phyloP scores from a whole-genome alignment of 345 rosid genomes.

The Salix dunnii region DNA sequence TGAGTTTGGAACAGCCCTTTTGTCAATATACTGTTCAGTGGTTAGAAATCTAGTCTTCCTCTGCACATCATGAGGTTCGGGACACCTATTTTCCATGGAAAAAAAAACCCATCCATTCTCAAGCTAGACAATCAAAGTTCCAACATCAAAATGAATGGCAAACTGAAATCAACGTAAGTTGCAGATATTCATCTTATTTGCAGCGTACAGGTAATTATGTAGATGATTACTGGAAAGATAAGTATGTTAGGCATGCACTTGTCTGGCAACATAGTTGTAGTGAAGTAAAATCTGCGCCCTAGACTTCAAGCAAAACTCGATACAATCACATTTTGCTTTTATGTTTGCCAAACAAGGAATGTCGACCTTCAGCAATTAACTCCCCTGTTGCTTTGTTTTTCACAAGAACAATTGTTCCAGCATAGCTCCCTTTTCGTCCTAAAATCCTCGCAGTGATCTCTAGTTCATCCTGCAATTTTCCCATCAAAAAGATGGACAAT shows the following conservation, averaged over 20 bases:
- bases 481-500: background rate
- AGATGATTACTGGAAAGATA: no score
- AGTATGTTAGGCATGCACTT: no score
- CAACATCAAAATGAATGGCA: background rate
- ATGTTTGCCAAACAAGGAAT: slow-evolving; percentile 66
- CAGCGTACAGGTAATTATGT: background rate
- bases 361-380: slow-evolving; percentile 88
- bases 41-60: no score
- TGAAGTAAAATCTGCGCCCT: background rate
- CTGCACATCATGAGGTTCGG: no score
- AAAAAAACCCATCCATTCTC: no score
- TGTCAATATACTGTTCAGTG: no score
- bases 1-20: no score
- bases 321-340: slow-evolving; percentile 61
- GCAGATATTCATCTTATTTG: background rate
- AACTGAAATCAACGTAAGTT: background rate
- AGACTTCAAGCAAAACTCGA: background rate
- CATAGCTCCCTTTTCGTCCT: slow-evolving; percentile 67
- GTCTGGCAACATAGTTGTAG: background rate
- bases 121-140: no score
- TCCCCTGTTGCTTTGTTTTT: slow-evolving; percentile 73
- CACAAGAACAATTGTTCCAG: slow-evolving; percentile 62
- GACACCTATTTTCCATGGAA: no score
- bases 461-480: slow-evolving; percentile 61
- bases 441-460: slow-evolving; percentile 68